A percentile compares a stretch with the other conserved stretches of the same genome.
Conservation (phyloP, 1,139 yeast genomes). For the Zhuliangozyma blackwelliae region DNA sequence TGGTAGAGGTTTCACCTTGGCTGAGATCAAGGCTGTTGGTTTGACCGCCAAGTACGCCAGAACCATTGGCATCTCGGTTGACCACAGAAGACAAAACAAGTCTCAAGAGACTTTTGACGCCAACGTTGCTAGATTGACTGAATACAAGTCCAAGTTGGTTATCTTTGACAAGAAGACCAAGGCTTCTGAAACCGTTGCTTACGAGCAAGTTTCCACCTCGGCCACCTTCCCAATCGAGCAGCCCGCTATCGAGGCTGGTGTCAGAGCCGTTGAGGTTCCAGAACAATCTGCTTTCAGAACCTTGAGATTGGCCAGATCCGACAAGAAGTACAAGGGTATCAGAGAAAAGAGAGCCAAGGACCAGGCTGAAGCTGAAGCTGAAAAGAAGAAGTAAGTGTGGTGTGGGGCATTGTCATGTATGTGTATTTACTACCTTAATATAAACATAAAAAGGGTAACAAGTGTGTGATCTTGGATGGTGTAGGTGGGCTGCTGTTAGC, state of each 20-base stretch:
- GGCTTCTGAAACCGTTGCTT: constrained; percentile 65
- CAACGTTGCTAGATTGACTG: constrained; percentile 95
- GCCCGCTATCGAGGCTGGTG: constrained; percentile 64
- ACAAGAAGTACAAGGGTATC: constrained; percentile 89
- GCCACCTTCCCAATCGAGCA: constrained; percentile 92
- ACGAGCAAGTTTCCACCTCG: constrained; percentile 73
- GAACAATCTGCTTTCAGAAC: constrained; percentile 94
- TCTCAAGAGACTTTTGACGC: constrained; percentile 91
- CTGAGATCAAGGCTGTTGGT: constrained; percentile 98
- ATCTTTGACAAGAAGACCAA: constrained; percentile 86
- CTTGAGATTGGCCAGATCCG: constrained; percentile 91
- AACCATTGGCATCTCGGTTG: constrained; percentile 97
- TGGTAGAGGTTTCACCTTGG: constrained; percentile 98
- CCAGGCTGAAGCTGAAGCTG: constrained; percentile 99
- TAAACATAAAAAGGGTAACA: no score
- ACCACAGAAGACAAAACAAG: constrained; percentile 99
- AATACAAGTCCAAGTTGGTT: constrained; percentile 93
- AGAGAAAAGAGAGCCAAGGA: constrained; percentile 97
- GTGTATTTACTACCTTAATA: no score
- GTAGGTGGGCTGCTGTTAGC: no score
- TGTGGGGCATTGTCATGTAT: neutral
- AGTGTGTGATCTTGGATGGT: no score
- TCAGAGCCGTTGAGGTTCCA: constrained; percentile 85
- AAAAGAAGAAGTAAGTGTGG: constrained; percentile 79
- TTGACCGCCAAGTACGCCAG: constrained; percentile 93